phyloP scores from a whole-genome alignment of 805 yeast genomes.

The Ogataea pignaliae region DNA sequence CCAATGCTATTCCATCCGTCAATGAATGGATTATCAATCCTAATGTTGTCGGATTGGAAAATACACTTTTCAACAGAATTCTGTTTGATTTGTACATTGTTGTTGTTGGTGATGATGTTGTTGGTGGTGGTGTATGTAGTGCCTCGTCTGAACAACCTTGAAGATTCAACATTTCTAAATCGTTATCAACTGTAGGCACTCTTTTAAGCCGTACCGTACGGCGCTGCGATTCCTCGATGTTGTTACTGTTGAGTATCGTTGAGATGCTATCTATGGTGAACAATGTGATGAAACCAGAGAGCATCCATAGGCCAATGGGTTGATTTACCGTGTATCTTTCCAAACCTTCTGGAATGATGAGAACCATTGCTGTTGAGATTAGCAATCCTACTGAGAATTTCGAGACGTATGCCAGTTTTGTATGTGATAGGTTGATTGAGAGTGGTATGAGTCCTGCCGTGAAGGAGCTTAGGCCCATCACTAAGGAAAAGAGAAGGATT shows the following conservation, averaged over 20 bases:
- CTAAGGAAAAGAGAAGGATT: conserved; percentile 15
- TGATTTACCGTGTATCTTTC: conserved; percentile 28
- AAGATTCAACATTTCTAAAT: background rate
- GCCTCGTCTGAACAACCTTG: background rate
- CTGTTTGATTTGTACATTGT: conserved; percentile 1
- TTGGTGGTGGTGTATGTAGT: background rate
- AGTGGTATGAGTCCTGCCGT: conserved; percentile 28
- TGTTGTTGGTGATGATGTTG: background rate
- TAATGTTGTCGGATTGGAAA: conserved; percentile 46
- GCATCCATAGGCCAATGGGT: conserved; percentile 43
- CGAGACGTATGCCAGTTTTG: conserved; percentile 36
- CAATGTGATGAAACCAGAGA: conserved; percentile 53
- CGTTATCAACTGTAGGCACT: too few relatives aligned
- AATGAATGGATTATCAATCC: conserved; percentile 64
- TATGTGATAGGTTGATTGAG: conserved; percentile 17
- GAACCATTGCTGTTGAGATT: conserved; percentile 52
- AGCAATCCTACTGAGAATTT: conserved; percentile 56
- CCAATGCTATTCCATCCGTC: conserved; percentile 72
- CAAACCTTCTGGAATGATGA: conserved; percentile 66
- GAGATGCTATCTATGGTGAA: conserved; percentile 40
- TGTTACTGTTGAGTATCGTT: conserved; percentile 5
- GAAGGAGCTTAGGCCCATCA: conserved; percentile 26
- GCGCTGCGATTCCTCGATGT: background rate
- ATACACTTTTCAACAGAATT: conserved; percentile 26
- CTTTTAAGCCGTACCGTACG: too few relatives aligned